phyloP scores from a whole-genome alignment of 2,329 filamentous ascomycete genomes.

The Hortaea sp. region DNA sequence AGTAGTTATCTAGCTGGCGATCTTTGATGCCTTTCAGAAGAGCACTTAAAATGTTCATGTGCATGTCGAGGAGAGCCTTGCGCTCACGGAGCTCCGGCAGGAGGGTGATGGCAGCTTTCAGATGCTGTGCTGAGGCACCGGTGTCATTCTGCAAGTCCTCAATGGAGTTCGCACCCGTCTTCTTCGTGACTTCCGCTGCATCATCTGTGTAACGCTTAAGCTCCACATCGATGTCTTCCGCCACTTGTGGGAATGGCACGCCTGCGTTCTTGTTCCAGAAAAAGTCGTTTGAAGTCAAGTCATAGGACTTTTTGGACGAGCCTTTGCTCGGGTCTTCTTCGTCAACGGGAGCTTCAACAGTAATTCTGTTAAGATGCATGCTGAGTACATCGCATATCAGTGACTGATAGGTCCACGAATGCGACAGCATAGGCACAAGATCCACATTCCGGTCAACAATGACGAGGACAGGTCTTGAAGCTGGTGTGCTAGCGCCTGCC shows the following conservation, averaged over 20 bases:
- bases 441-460: conserved; percentile 94
- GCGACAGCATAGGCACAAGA: conserved; percentile 94
- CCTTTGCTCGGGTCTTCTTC: conserved; percentile 65
- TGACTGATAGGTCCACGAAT: conserved; percentile 86
- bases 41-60: conserved; percentile 94
- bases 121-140: conserved; percentile 78
- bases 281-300: conserved; percentile 81
- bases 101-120: conserved; percentile 90
- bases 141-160: conserved; percentile 89
- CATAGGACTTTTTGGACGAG: conserved; percentile 77
- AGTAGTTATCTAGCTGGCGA: conserved; percentile 89
- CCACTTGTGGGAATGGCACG: conserved; percentile 86
- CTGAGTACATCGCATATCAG: conserved; percentile 69
- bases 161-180: conserved; percentile 83
- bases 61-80: conserved; percentile 91
- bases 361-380: conserved; percentile 87
- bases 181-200: conserved; percentile 85
- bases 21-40: conserved; percentile 78
- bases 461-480: conserved; percentile 77
- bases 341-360: conserved; percentile 73
- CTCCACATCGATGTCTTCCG: conserved; percentile 90
- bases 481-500: conserved; percentile 49
- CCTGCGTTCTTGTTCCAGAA: conserved; percentile 94
- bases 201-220: conserved; percentile 93
- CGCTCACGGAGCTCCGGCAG: conserved; percentile 86